Percentiles rank a stretch among this genome's conserved stretches.
Evolutionary conservation across 805 yeast genomes (phyloP).

Genomic region (Tetrapisispora taiwanensis): DNA sequence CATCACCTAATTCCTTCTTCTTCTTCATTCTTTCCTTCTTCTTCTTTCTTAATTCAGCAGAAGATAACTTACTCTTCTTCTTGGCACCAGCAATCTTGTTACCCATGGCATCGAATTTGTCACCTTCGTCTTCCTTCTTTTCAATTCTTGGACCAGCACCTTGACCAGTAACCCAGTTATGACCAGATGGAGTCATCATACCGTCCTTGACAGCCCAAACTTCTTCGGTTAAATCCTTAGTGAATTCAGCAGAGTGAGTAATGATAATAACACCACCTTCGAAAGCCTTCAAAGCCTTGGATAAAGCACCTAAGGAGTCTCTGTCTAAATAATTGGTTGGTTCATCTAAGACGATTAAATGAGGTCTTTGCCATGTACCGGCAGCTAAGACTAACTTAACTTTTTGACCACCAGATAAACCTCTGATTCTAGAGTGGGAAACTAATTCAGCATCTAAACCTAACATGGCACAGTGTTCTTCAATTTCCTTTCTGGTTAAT

Average conservation of each 20-base stretch:
- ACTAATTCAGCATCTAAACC: conserved; percentile 99
- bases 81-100: conserved; percentile 94
- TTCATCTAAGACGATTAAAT: conserved; percentile 97
- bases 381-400: conserved; percentile 99
- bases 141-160: conserved; percentile 99
- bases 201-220: conserved; percentile 99
- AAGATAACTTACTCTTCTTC: conserved; percentile 95
- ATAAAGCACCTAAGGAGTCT: conserved; percentile 98
- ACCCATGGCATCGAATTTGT: conserved; percentile 99
- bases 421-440: conserved; percentile 99
- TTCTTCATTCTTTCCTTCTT: conserved; percentile 99
- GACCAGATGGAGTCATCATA: conserved; percentile 99
- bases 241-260: conserved; percentile 99
- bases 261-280: conserved; percentile 99
- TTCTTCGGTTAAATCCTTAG: conserved; percentile 98
- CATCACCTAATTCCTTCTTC: conserved; percentile 99
- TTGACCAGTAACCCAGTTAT: conserved; percentile 99
- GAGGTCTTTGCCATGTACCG: conserved; percentile 99
- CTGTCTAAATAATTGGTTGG: conserved; percentile 99
- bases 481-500: conserved; percentile 98
- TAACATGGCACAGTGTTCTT: conserved; percentile 95
- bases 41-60: conserved; percentile 99
- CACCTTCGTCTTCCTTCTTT: conserved; percentile 94
- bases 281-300: conserved; percentile 96
- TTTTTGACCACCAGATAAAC: conserved; percentile 99